A percentile compares a stretch with the other conserved stretches of the same genome.
These are phyloP conservation scores for Rhododendron vialii DNA, from an alignment of 148 eudicot species.

Conservation along the genomic window DNA sequence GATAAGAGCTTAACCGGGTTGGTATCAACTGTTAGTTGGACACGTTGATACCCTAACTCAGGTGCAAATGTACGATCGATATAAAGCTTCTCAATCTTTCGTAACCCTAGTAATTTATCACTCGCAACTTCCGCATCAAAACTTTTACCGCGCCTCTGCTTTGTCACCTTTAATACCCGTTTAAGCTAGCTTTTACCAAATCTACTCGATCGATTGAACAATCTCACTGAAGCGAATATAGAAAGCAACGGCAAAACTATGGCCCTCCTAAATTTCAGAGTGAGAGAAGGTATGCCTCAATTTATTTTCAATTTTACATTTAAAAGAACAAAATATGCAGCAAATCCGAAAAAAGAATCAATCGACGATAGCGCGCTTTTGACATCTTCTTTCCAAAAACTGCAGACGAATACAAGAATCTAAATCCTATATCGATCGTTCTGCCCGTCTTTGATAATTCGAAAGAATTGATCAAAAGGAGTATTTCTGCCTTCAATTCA, in stretches of 20 bases:
- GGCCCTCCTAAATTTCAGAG: not conserved
- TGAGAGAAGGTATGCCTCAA: not conserved
- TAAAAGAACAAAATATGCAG: not conserved
- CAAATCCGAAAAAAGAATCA: not conserved
- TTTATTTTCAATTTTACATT: not conserved
- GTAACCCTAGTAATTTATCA: not conserved
- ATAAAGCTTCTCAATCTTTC: not conserved
- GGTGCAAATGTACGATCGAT: not conserved
- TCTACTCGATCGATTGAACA: not conserved
- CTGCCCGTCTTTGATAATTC: not conserved
- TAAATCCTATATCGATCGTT: not conserved
- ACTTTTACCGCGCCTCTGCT: not conserved
- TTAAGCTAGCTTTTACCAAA: not conserved
- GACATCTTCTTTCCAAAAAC: not conserved
- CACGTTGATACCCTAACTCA: not conserved
- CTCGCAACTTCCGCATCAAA: not conserved
- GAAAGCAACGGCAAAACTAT: not conserved
- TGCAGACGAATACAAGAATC: not conserved
- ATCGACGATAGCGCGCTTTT: not conserved
- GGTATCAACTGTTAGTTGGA: not conserved
- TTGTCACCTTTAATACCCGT: not conserved
- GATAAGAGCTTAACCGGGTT: not conserved
- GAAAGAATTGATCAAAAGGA: not conserved
- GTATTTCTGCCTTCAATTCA: not conserved
- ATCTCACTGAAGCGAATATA: not conserved